Conservation (phyloP, 805 yeast species). For the Candida chilensis region DNA sequence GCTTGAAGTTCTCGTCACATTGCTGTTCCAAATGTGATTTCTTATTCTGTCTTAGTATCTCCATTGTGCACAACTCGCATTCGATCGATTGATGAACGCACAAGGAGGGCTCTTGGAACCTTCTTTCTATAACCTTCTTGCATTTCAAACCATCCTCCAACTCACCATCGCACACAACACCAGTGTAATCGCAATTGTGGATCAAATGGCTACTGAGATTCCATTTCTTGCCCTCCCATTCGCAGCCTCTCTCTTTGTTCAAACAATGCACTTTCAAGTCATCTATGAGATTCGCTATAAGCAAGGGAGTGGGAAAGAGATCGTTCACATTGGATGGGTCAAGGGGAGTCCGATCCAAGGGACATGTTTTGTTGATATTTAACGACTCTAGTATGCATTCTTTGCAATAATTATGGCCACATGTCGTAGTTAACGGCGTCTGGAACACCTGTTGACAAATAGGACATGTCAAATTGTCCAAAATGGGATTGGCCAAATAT, state of each 20-base stretch:
- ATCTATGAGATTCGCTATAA: constrained; percentile 6
- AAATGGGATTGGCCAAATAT: neutral
- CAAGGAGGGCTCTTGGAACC: too few species aligned
- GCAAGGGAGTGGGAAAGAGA: constrained; percentile 3
- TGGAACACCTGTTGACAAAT: constrained; percentile 7
- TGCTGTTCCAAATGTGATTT: too few species aligned
- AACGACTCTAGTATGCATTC: constrained; percentile 6
- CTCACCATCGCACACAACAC: too few species aligned
- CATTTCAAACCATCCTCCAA: too few species aligned
- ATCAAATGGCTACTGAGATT: constrained; percentile 23
- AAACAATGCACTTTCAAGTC: constrained; percentile 20
- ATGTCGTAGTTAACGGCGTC: constrained; percentile 6
- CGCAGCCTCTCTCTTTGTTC: constrained; percentile 26
- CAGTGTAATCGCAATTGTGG: too few species aligned
- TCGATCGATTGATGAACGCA: too few species aligned
- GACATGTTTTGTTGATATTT: constrained; percentile 2
- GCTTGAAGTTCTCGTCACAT: too few species aligned
- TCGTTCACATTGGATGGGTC: constrained; percentile 2
- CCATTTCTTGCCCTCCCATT: constrained; percentile 29
- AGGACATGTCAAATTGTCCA: constrained; percentile 6
- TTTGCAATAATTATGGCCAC: constrained; percentile 7
- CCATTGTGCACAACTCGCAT: too few species aligned
- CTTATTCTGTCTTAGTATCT: too few species aligned
- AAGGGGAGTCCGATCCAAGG: constrained; percentile 6
- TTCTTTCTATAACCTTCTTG: too few species aligned